Evolutionary conservation across 192 early-diverging fungal species (phyloP).

Genomic region (Linnemannia elongata): DNA sequence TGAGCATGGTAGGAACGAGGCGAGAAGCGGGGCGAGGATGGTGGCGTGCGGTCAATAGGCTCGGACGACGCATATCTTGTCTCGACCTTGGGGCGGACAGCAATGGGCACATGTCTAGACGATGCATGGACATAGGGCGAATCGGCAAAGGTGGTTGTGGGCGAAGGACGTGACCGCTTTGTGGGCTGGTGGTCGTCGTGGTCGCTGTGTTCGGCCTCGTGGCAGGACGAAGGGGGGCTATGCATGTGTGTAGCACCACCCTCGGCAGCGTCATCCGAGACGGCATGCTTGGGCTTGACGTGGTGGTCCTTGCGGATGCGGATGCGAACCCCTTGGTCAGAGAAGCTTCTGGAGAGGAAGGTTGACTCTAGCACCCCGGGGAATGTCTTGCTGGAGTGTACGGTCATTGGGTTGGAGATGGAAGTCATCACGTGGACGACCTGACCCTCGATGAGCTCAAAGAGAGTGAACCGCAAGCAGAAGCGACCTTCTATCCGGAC

Average conservation of each 20-base stretch:
- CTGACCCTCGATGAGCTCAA: constrained; percentile 81
- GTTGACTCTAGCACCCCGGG: constrained; percentile 96
- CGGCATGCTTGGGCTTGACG: constrained; percentile 50
- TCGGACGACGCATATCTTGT: constrained; percentile 15
- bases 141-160: not conserved
- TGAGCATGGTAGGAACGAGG: constrained; percentile 12
- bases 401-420: constrained; percentile 79
- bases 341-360: constrained; percentile 88
- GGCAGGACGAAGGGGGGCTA: constrained; percentile 40
- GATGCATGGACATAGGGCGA: not conserved
- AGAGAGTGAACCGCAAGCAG: constrained; percentile 85
- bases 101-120: constrained; percentile 16
- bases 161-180: constrained; percentile 22
- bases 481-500: constrained; percentile 87
- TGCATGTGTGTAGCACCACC: constrained; percentile 19
- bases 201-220: constrained; percentile 53
- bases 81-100: constrained; percentile 18
- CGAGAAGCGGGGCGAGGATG: constrained; percentile 39
- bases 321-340: constrained; percentile 95
- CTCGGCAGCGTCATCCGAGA: constrained; percentile 9
- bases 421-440: constrained; percentile 76
- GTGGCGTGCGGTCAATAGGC: constrained; percentile 27
- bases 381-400: constrained; percentile 89
- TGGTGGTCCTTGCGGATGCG: constrained; percentile 90
- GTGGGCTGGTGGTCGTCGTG: constrained; percentile 10